Evolutionary conservation across 495 filamentous ascomycete genomes (phyloP).

Genomic region (Penicillium longicatenatum): DNA sequence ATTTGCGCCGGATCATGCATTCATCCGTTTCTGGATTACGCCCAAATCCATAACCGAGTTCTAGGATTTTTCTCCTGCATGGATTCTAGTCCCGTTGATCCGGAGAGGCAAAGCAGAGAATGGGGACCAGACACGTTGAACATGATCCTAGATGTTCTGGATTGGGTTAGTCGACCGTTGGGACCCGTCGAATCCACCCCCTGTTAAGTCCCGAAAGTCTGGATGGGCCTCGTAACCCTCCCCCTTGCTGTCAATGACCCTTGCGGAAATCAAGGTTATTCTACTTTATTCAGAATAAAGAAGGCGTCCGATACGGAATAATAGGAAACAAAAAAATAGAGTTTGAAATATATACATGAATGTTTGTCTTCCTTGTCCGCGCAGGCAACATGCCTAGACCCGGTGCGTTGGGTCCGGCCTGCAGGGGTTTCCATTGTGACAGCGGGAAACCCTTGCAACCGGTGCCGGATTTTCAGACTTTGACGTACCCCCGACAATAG

Average conservation of each 20-base stretch:
- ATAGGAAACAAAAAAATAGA: background rate
- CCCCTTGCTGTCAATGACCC: background rate
- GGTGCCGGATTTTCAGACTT: background rate
- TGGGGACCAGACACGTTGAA: background rate
- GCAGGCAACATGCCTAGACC: background rate
- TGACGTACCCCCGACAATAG: no score
- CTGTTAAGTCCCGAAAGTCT: background rate
- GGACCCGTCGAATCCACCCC: conserved; percentile 10
- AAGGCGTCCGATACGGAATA: background rate
- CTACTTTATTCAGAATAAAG: background rate
- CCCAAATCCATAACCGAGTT: background rate
- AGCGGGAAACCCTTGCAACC: background rate
- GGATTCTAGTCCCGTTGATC: background rate
- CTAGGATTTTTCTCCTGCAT: background rate
- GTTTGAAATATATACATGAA: background rate
- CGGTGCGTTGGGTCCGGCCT: background rate
- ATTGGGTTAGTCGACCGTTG: conserved; percentile 28
- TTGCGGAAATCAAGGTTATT: background rate
- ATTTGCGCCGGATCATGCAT: background rate
- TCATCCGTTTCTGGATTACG: background rate
- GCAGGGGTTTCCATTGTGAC: background rate
- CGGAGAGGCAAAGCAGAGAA: background rate
- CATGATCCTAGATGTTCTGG: background rate
- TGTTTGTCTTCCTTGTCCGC: background rate
- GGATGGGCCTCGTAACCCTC: background rate